Conservation (phyloP, 495 filamentous ascomycete genomes). For the Penicillium flavigenum region DNA sequence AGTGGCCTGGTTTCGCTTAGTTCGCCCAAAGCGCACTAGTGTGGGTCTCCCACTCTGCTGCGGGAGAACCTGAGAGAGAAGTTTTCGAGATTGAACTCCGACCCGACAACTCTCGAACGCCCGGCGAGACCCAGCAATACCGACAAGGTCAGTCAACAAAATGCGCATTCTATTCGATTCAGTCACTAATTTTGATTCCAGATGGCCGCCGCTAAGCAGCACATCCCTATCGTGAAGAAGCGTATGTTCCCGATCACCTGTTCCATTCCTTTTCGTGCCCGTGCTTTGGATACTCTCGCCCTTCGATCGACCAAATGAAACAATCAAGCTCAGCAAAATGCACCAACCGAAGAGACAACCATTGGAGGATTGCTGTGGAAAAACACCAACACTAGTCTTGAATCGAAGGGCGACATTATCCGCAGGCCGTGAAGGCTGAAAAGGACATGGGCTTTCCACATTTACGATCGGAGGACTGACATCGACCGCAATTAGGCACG, state of each 20-base stretch:
- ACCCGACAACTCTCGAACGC: slow-evolving; percentile 52
- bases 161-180: slow-evolving; percentile 6
- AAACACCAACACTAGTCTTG: not conserved
- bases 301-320: slow-evolving; percentile 21
- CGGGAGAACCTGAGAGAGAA: slow-evolving; percentile 27
- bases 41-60: slow-evolving; percentile 35
- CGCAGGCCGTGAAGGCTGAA: slow-evolving; percentile 9
- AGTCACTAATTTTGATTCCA: slow-evolving; percentile 37
- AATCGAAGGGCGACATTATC: slow-evolving; percentile 24
- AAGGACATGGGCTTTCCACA: not conserved
- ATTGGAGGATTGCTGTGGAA: slow-evolving; percentile 1
- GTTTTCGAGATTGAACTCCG: slow-evolving; percentile 48
- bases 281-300: slow-evolving; percentile 27
- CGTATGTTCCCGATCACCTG: slow-evolving; percentile 61
- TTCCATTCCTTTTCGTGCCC: slow-evolving; percentile 15
- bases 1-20: slow-evolving; percentile 40
- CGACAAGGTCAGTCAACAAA: slow-evolving; percentile 45
- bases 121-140: slow-evolving; percentile 45
- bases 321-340: slow-evolving; percentile 5
- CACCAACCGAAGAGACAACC: slow-evolving; percentile 12
- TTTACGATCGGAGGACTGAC: slow-evolving; percentile 33
- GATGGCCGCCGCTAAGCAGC: slow-evolving; percentile 99
- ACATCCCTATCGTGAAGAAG: slow-evolving; percentile 99
- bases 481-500: slow-evolving; percentile 58
- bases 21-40: slow-evolving; percentile 39